Base-by-base conservation (phyloP, 2,329 filamentous ascomycete genomes). In the Talaromyces marneffei region DNA sequence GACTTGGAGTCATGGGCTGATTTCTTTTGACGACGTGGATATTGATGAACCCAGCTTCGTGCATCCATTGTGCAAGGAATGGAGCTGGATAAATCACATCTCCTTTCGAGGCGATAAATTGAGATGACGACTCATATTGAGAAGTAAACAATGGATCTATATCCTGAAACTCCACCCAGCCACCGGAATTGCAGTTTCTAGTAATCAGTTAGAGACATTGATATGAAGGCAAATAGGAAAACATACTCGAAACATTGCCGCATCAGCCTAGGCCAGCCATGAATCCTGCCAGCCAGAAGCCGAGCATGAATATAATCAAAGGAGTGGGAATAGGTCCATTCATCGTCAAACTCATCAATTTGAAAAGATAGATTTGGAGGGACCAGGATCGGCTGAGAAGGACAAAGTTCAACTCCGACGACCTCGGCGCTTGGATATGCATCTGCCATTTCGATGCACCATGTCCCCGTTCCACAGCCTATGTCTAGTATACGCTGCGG, bases 321-420 rank as follows among this genome's bases (percentile, higher is more conserved):
- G 12, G 46, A 12, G 16, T 33, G 40, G 6, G 29, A 54, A 39
- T 44, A 64, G 2, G 58, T 61, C 66, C 65, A 68, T 2, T 65
- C 63, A 16, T 60, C 50, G 33, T 66, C 63, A 7, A 64, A 40
- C n/a, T 65, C 61, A 27, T 66, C 63, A 16, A 68, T 56, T 31
- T 64, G 58, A 37, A 68, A 68, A 23, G 56, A 39, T 6, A 66
- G n/a, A 57, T 65, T 66, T 10, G 64, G 66, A n/a, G 65, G 68
- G 18, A 69, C 62, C 67, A 72, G 74, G 58, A 71, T 68, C 4
- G 77, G 78, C 64, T 80, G 78, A 48, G 78, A 79, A 52, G 78
- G 76, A 3, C 73, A 76, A 50, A 79, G 72, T 60, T 79, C 77
- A 14, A 72, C 78, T 48, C 78, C 79, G 3, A 74, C 72, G 46